These are phyloP conservation scores for Trichosanthes cucumerina DNA, from an alignment of 306 rosid genomes.

Conservation along the genomic window DNA sequence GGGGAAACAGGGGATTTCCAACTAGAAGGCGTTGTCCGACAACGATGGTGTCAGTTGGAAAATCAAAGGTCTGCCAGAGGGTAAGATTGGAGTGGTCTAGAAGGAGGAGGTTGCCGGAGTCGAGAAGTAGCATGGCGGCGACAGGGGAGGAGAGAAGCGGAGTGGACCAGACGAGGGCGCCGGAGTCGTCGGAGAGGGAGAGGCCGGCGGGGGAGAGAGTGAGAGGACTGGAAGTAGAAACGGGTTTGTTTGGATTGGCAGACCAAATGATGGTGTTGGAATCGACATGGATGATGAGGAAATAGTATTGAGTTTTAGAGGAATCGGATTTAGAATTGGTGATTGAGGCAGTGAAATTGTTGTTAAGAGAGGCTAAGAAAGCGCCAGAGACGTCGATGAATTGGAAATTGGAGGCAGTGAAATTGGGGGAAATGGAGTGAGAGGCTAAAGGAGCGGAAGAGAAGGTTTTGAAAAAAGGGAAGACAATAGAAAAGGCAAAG, in stretches of 20 bases:
- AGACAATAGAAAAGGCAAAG: background rate
- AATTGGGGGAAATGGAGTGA: slow-evolving; percentile 22
- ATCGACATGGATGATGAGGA: slow-evolving; percentile 50
- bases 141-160: slow-evolving; percentile 40
- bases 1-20: slow-evolving; percentile 30
- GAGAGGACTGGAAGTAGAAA: slow-evolving; percentile 46
- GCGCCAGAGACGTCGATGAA: slow-evolving; percentile 35
- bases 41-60: slow-evolving; percentile 74
- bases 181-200: slow-evolving; percentile 25
- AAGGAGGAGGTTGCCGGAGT: slow-evolving; percentile 64
- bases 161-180: slow-evolving; percentile 57
- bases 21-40: slow-evolving; percentile 46
- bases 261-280: slow-evolving; percentile 68
- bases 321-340: slow-evolving; percentile 32
- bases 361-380: slow-evolving; percentile 51
- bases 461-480: background rate
- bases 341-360: slow-evolving; percentile 48
- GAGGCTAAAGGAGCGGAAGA: background rate
- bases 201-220: slow-evolving; percentile 40
- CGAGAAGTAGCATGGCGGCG: slow-evolving; percentile 39
- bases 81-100: slow-evolving; percentile 45
- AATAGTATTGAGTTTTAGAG: slow-evolving; percentile 34
- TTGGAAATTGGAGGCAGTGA: slow-evolving; percentile 41
- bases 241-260: slow-evolving; percentile 47
- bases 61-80: slow-evolving; percentile 71